Evolutionary conservation across 116 monocot genomes (phyloP).

Genomic region (Thalassia testudinum): DNA sequence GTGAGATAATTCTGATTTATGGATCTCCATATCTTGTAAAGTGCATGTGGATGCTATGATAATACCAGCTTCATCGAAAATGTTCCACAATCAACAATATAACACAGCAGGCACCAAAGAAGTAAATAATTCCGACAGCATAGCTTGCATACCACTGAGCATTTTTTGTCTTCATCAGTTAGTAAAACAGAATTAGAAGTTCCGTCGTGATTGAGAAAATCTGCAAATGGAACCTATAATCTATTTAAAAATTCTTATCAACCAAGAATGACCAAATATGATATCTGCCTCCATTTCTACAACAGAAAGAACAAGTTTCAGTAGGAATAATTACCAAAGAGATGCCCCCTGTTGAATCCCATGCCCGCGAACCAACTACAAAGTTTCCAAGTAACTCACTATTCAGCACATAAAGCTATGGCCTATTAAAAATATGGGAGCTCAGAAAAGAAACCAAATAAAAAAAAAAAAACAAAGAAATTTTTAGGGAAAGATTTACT

Average conservation of each 20-base stretch:
- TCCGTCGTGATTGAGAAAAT: conserved; percentile 85
- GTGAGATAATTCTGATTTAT: too few relatives aligned
- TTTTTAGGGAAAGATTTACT: too few relatives aligned
- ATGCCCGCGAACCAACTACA: conserved; percentile 87
- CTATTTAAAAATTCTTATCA: not conserved
- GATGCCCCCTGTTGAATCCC: conserved; percentile 53
- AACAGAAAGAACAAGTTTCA: not conserved
- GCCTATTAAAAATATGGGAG: not conserved
- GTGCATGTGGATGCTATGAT: too few relatives aligned
- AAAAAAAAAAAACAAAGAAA: too few relatives aligned
- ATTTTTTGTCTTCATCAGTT: conserved; percentile 52
- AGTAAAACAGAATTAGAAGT: conserved; percentile 39
- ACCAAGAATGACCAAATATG: too few relatives aligned
- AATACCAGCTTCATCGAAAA: too few relatives aligned
- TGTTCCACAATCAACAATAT: too few relatives aligned
- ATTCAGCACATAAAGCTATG: not conserved
- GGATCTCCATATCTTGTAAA: too few relatives aligned
- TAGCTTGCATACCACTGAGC: conserved; percentile 40
- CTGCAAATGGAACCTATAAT: conserved; percentile 93
- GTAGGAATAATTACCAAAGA: conserved; percentile 42
- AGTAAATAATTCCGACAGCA: too few relatives aligned
- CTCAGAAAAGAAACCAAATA: not conserved
- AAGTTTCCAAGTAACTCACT: conserved; percentile 1
- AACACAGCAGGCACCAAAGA: too few relatives aligned
- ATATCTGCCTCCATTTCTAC: too few relatives aligned